A percentile compares a stretch with the other conserved stretches of the same genome.
Conservation (phyloP, 1,139 yeast genomes). For the Lodderomyces jiufengensis region DNA sequence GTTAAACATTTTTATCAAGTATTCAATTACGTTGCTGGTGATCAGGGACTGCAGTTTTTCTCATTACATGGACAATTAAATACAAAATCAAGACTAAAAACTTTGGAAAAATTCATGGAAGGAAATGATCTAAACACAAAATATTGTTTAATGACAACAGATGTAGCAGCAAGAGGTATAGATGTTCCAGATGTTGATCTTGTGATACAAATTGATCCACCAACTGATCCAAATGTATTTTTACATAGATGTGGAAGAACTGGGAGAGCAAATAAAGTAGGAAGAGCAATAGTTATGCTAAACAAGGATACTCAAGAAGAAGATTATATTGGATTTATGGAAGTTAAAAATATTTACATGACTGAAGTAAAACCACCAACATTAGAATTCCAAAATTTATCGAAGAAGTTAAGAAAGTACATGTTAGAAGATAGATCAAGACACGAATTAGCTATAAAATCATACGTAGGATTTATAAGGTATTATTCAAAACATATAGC, state of each 20-base stretch:
- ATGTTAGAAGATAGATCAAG: constrained; percentile 68
- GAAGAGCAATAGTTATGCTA: constrained; percentile 72
- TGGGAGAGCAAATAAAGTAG: constrained; percentile 83
- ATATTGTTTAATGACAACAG: constrained; percentile 73
- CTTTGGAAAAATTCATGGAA: constrained; percentile 57
- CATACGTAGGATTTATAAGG: constrained; percentile 80
- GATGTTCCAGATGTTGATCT: constrained; percentile 91
- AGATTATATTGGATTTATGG: constrained; percentile 77
- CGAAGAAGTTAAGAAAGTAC: constrained; percentile 46
- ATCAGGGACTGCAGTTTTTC: constrained; percentile 40
- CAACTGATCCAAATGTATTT: constrained; percentile 84
- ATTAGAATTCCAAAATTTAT: constrained; percentile 17
- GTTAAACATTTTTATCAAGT: constrained; percentile 73
- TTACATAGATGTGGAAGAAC: constrained; percentile 91
- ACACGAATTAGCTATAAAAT: constrained; percentile 73
- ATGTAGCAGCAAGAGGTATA: constrained; percentile 90
- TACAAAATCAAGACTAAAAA: constrained; percentile 69
- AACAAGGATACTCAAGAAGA: constrained; percentile 68
- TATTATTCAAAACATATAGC: constrained; percentile 92
- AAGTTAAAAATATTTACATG: constrained; percentile 63
- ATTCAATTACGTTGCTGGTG: constrained; percentile 27
- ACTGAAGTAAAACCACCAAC: constrained; percentile 32
- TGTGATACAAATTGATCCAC: constrained; percentile 86
- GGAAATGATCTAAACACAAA: constrained; percentile 40
- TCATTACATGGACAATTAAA: constrained; percentile 85